A percentile compares a stretch with the other conserved stretches of the same genome.
phyloP scores from a whole-genome alignment of 306 rosid species.

The Ceratonia siliqua region DNA sequence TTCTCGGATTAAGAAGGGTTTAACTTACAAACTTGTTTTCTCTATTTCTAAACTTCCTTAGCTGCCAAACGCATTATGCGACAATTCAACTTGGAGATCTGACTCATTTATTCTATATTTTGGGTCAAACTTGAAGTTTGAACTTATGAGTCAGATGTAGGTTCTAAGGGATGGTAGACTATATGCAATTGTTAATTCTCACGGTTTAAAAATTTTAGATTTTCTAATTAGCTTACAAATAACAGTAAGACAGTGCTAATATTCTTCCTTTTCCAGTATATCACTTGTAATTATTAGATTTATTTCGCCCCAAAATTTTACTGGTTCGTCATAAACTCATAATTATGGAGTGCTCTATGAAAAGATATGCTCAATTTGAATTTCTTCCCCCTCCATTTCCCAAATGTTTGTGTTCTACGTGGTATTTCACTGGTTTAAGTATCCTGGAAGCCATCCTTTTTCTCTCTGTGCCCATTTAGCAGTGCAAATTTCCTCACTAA shows the following conservation, averaged over 20 bases:
- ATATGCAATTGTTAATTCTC: background rate
- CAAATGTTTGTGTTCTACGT: background rate
- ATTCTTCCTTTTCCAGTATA: background rate
- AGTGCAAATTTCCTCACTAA: conserved; percentile 13
- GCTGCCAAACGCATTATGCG: conserved; percentile 14
- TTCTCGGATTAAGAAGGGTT: conserved; percentile 15
- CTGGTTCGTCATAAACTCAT: background rate
- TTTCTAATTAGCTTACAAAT: background rate
- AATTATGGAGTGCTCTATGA: background rate
- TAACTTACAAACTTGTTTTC: background rate
- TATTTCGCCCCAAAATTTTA: background rate
- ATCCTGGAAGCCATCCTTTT: background rate
- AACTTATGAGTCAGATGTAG: conserved; percentile 3
- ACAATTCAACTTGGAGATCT: conserved; percentile 43
- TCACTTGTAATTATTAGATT: background rate
- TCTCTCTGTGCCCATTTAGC: background rate
- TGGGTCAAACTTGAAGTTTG: conserved; percentile 15
- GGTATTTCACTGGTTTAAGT: background rate
- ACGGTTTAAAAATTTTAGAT: background rate
- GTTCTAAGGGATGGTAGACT: conserved; percentile 1
- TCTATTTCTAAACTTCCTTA: background rate
- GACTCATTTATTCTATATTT: conserved; percentile 14
- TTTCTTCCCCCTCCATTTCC: background rate
- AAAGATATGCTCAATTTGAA: conserved; percentile 7
- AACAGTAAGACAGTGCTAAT: background rate